These are phyloP conservation scores for Penicillium tannophilum DNA, from an alignment of 495 filamentous ascomycete genomes.

Conservation along the genomic window DNA sequence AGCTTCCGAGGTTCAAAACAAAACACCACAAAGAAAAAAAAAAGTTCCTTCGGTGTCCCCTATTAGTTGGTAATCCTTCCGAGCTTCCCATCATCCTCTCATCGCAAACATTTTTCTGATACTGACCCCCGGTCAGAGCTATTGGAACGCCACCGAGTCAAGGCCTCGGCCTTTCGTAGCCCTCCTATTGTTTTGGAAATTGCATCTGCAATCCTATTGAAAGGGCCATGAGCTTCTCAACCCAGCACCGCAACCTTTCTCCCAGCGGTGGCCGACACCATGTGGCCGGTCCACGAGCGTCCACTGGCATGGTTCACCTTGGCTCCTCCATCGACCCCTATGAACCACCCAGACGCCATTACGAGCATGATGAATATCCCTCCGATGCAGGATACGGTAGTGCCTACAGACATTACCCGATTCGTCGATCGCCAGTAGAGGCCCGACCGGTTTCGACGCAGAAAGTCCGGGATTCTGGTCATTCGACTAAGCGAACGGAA, in stretches of 20 bases:
- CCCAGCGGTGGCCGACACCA: constrained; percentile 34
- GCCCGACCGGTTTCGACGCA: constrained; percentile 39
- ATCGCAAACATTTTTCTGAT: neutral
- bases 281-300: constrained; percentile 47
- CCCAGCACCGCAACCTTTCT: constrained; percentile 31
- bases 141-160: neutral
- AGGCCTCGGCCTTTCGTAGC: neutral
- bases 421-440: constrained; percentile 35
- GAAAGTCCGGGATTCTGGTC: constrained; percentile 35
- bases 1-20: neutral
- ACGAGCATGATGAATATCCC: constrained; percentile 37
- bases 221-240: constrained; percentile 21
- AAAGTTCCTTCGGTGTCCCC: neutral
- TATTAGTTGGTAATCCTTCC: neutral
- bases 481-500: constrained; percentile 43
- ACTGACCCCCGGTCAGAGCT: neutral
- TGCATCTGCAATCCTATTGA: neutral
- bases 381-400: constrained; percentile 36
- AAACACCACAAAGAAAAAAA: neutral
- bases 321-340: constrained; percentile 41
- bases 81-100: neutral
- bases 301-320: constrained; percentile 48
- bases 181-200: neutral
- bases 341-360: constrained; percentile 28
- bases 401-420: constrained; percentile 32